Percentiles rank a stretch among this genome's conserved stretches.
Evolutionary conservation across 83 land plant species (phyloP).

Genomic region (Picea engelmannii): DNA sequence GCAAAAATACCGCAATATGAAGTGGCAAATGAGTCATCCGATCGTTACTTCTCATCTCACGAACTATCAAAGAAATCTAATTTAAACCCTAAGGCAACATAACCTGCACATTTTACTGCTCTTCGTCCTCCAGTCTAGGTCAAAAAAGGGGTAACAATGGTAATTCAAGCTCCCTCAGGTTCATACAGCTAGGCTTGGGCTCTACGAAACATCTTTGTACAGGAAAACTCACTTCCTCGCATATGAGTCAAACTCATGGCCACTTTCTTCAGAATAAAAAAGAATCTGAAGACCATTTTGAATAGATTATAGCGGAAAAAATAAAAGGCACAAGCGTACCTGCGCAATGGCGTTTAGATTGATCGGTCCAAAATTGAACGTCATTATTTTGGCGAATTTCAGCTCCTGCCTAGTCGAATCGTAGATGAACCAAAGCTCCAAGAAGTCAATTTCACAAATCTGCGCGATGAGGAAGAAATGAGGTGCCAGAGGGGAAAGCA

Average conservation of each 20-base stretch:
- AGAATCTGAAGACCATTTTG: background rate
- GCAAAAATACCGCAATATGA: too few relatives aligned
- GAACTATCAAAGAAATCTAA: background rate
- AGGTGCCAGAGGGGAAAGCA: too few relatives aligned
- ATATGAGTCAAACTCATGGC: background rate
- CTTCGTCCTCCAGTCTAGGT: background rate
- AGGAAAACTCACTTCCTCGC: background rate
- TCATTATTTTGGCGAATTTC: constrained; percentile 24
- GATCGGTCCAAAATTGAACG: constrained; percentile 51
- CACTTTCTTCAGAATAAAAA: background rate
- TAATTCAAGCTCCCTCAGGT: background rate
- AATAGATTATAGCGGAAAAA: background rate
- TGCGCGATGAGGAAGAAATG: too few relatives aligned
- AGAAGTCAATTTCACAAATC: too few relatives aligned
- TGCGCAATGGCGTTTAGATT: constrained; percentile 68
- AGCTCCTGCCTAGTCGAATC: too few relatives aligned
- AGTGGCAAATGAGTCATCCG: background rate
- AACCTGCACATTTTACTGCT: background rate
- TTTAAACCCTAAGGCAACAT: background rate
- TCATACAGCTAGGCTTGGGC: background rate
- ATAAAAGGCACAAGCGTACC: constrained; percentile 20
- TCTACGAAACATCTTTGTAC: background rate
- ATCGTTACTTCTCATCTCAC: background rate
- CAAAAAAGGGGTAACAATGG: background rate
- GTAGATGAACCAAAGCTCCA: too few relatives aligned